Base-by-base conservation (phyloP, 106 monocot species). In the Acorus calamus region DNA sequence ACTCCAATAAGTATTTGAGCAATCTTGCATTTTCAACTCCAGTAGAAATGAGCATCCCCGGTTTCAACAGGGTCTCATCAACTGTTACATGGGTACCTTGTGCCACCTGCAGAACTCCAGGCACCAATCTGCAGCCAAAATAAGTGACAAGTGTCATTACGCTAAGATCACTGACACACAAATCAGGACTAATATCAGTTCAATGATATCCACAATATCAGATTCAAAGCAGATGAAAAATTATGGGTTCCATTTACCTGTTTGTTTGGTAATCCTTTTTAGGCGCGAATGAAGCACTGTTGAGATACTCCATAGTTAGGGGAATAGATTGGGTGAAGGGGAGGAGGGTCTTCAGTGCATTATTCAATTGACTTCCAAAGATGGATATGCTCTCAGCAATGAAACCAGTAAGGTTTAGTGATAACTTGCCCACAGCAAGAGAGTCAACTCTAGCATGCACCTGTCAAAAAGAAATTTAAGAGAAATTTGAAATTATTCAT, bases 361-460 rank as follows among this genome's bases (percentile, higher is more conserved):
- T 8, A 5, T 52, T 61, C 7, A 92, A 74, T 49, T 65, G 69
- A 65, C 70, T 73, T 42, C 92, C 88, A 77, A 99, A 99, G 49
- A 99, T 74, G 0, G 88, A 85, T 10, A 79, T 74, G 71, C 81
- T 99, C 66, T 92, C 88, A 76, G 77, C 76, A 8, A 76, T 92
- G 14, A 99, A 92, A 52, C 88, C 71, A 67, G 73, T 88, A n/a
- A 99, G 75, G 63, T 99, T 92, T 11, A 98, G 65, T 14, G 98
- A 92, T 14, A 98, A 56, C 54, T 73, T 85, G 12, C 98, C 98
- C 9, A 98, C 80, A 51, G 92, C 67, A 58, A 86, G 51, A 49
- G 73, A 62, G 72, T 98, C 85, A 55, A 83, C 81, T 69, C 78
- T 88, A 61, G 69, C 74, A 9, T 76, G 92, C 4, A 92, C 67